phyloP scores from a whole-genome alignment of 2,329 filamentous ascomycete genomes.

The Coniella vitis region DNA sequence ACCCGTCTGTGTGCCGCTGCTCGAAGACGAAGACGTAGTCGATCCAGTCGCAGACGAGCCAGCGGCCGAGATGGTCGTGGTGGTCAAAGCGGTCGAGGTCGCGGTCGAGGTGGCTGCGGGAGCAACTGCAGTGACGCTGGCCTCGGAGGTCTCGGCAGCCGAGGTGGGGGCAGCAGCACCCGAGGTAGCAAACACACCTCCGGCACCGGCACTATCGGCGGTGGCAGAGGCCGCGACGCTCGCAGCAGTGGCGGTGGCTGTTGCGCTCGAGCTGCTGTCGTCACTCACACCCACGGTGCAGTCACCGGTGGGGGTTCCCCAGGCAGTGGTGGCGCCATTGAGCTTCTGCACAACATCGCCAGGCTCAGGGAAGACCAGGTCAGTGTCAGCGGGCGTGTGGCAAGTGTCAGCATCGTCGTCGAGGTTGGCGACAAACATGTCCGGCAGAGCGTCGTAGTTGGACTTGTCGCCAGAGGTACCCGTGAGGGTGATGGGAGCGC shows the following conservation, averaged over 20 bases:
- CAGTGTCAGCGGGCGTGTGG: slow-evolving; percentile 42
- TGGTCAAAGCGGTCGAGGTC: neutral
- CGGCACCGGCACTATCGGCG: slow-evolving; percentile 7
- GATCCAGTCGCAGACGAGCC: slow-evolving; percentile 14
- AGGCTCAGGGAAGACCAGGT: slow-evolving; percentile 63
- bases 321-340: slow-evolving; percentile 30
- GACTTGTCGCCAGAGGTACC: slow-evolving; percentile 41
- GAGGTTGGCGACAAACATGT: slow-evolving; percentile 72
- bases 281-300: slow-evolving; percentile 22
- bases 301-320: slow-evolving; percentile 24
- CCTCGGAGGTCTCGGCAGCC: slow-evolving; percentile 13
- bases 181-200: slow-evolving; percentile 35
- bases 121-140: slow-evolving; percentile 17
- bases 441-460: slow-evolving; percentile 57
- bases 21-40: slow-evolving; percentile 16
- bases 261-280: slow-evolving; percentile 16
- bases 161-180: slow-evolving; percentile 2
- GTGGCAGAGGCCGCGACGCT: slow-evolving; percentile 18
- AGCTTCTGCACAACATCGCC: slow-evolving; percentile 50
- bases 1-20: slow-evolving; percentile 31
- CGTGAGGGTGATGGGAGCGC: slow-evolving; percentile 65
- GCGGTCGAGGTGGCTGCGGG: slow-evolving; percentile 13
- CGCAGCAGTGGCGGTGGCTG: slow-evolving; percentile 15
- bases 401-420: slow-evolving; percentile 44
- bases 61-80: too few relatives aligned